These are phyloP conservation scores for Camellia japonica DNA, from an alignment of 148 eudicot species.

Conservation along the genomic window DNA sequence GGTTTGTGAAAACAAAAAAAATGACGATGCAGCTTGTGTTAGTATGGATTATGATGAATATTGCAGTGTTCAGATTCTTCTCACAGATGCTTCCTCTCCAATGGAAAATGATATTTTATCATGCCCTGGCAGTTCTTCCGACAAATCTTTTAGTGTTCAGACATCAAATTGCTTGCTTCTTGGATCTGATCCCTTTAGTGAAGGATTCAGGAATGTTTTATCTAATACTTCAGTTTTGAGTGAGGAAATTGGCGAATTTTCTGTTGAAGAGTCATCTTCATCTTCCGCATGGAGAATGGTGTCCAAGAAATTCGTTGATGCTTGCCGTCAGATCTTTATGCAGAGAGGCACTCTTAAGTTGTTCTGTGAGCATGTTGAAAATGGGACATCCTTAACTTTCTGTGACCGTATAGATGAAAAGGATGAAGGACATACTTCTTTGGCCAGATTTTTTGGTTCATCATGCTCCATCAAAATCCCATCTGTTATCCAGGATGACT, in stretches of 20 bases:
- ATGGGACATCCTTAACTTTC: constrained; percentile 30
- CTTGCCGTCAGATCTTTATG: constrained; percentile 41
- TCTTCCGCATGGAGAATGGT: constrained; percentile 51
- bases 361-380: constrained; percentile 56
- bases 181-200: constrained; percentile 17
- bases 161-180: constrained; percentile 14
- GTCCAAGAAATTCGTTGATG: constrained; percentile 45
- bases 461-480: constrained; percentile 40
- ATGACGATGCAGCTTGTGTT: constrained; percentile 13
- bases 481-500: constrained; percentile 24
- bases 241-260: constrained; percentile 58
- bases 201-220: constrained; percentile 13
- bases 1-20: constrained; percentile 24
- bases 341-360: constrained; percentile 40
- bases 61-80: constrained; percentile 44
- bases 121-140: constrained; percentile 38
- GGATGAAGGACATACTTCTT: constrained; percentile 28
- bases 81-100: constrained; percentile 46
- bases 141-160: constrained; percentile 22
- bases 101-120: constrained; percentile 44
- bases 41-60: constrained; percentile 37
- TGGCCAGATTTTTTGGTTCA: constrained; percentile 50
- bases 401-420: constrained; percentile 27
- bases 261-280: constrained; percentile 50
- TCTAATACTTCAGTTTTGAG: constrained; percentile 22